Evolutionary conservation across 1,284 basidiomycete genomes (phyloP).

Genomic region (Cryptococcus maquisensis): DNA sequence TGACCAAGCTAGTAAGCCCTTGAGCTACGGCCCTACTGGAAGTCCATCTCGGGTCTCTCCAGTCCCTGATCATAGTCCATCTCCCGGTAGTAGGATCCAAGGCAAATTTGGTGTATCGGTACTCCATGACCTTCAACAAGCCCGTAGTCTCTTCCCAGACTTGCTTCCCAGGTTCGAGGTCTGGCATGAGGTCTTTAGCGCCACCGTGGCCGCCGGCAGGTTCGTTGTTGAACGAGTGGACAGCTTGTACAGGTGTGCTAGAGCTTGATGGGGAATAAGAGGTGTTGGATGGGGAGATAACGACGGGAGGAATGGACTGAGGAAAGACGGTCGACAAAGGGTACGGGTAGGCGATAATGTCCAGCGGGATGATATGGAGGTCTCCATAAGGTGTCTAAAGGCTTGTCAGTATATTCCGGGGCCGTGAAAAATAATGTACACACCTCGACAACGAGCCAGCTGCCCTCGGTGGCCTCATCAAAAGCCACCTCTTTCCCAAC

Average conservation of each 20-base stretch:
- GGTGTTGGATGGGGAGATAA: slow-evolving; percentile 16
- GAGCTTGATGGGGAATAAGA: slow-evolving; percentile 15
- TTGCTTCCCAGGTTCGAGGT: slow-evolving; percentile 42
- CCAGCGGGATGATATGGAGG: slow-evolving; percentile 69
- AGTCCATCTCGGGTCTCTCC: slow-evolving; percentile 81
- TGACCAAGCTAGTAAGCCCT: slow-evolving; percentile 58
- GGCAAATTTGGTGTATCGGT: slow-evolving; percentile 84
- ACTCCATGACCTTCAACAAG: slow-evolving; percentile 57
- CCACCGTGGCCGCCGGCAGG: slow-evolving; percentile 35
- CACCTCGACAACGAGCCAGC: slow-evolving; percentile 84
- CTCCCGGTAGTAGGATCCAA: slow-evolving; percentile 78
- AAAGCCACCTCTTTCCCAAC: slow-evolving; percentile 83
- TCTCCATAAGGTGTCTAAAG: slow-evolving; percentile 73
- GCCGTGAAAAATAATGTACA: slow-evolving; percentile 30
- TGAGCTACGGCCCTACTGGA: slow-evolving; percentile 59
- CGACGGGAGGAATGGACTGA: slow-evolving; percentile 18
- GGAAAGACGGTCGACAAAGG: slow-evolving; percentile 74
- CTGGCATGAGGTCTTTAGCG: slow-evolving; percentile 41
- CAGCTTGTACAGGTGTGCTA: slow-evolving; percentile 5
- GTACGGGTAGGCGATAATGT: slow-evolving; percentile 67
- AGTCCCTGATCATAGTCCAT: slow-evolving; percentile 82
- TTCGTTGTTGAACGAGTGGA: slow-evolving; percentile 27
- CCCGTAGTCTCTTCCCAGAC: slow-evolving; percentile 47
- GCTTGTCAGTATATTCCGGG: slow-evolving; percentile 4
- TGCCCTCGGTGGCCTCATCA: slow-evolving; percentile 63